Evolutionary conservation across 2,329 filamentous ascomycete genomes (phyloP).

Genomic region (Myriosclerotinia scirpicola): DNA sequence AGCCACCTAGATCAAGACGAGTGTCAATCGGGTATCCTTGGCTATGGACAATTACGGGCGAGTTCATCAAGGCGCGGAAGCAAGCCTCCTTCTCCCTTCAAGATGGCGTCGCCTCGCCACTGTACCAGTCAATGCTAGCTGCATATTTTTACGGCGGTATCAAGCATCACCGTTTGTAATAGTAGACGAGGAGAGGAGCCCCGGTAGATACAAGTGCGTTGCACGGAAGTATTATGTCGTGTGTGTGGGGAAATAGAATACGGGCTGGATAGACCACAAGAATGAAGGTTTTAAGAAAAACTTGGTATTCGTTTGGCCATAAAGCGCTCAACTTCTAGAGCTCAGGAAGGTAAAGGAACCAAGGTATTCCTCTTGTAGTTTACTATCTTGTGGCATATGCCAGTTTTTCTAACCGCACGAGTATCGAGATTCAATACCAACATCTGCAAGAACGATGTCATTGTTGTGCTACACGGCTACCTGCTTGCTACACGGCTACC

Average conservation of each 20-base stretch:
- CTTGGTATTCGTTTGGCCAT: neutral
- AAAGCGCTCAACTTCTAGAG: too few species aligned
- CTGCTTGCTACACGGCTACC: neutral
- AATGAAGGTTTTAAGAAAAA: slow-evolving; percentile 4
- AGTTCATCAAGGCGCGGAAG: neutral
- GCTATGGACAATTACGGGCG: slow-evolving; percentile 8
- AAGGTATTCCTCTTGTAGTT: too few species aligned
- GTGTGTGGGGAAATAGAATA: slow-evolving; percentile 8
- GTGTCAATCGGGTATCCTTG: slow-evolving; percentile 11
- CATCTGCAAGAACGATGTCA: slow-evolving; percentile 21
- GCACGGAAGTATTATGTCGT: slow-evolving; percentile 1
- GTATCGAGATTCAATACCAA: slow-evolving; percentile 16
- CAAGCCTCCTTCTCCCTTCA: neutral
- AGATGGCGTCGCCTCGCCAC: neutral
- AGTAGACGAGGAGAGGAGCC: neutral
- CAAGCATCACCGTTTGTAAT: slow-evolving; percentile 2
- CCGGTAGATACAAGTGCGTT: neutral
- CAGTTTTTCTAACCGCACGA: too few species aligned
- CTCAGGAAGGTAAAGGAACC: too few species aligned
- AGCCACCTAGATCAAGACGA: slow-evolving; percentile 20
- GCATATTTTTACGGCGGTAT: neutral
- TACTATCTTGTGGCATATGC: too few species aligned
- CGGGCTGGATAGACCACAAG: neutral
- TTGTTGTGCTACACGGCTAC: neutral
- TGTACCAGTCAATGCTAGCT: slow-evolving; percentile 3